These are phyloP conservation scores for Rubus parviflorus DNA, from an alignment of 306 rosid species.

Conservation along the genomic window DNA sequence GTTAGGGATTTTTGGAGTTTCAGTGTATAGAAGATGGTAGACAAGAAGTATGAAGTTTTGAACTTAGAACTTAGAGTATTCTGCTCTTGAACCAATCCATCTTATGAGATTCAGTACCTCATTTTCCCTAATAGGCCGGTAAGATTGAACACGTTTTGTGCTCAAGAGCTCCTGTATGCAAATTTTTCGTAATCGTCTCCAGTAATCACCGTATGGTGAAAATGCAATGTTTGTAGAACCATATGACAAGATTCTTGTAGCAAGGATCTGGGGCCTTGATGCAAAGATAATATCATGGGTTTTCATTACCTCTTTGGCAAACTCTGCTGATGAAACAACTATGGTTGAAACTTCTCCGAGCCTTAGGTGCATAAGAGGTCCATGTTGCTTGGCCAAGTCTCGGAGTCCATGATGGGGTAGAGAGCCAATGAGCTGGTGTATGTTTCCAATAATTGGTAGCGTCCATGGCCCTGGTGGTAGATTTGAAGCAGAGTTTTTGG, in stretches of 20 bases:
- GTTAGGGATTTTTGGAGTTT: not conserved
- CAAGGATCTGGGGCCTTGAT: conserved; percentile 26
- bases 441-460: conserved; percentile 42
- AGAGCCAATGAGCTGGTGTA: conserved; percentile 23
- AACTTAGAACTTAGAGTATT: not conserved
- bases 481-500: not conserved
- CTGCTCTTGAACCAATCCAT: conserved; percentile 24
- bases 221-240: not conserved
- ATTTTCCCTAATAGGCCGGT: conserved; percentile 38
- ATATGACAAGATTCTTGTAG: conserved; percentile 2
- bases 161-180: conserved; percentile 36
- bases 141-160: conserved; percentile 43
- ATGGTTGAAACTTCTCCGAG: conserved; percentile 39
- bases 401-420: conserved; percentile 28
- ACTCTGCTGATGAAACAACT: conserved; percentile 37
- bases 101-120: conserved; percentile 33
- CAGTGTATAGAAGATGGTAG: too few species aligned
- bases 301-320: conserved; percentile 38
- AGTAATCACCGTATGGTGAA: conserved; percentile 11
- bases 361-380: conserved; percentile 37
- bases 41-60: too few species aligned
- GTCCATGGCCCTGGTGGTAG: conserved; percentile 39
- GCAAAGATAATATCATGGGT: conserved; percentile 36
- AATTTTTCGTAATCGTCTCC: conserved; percentile 28
- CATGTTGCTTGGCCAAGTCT: conserved; percentile 35